Evolutionary conservation across 2,329 filamentous ascomycete genomes (phyloP), one percentile per base, ranked within the genome.

Genomic region (Penicillium sp.): DNA sequence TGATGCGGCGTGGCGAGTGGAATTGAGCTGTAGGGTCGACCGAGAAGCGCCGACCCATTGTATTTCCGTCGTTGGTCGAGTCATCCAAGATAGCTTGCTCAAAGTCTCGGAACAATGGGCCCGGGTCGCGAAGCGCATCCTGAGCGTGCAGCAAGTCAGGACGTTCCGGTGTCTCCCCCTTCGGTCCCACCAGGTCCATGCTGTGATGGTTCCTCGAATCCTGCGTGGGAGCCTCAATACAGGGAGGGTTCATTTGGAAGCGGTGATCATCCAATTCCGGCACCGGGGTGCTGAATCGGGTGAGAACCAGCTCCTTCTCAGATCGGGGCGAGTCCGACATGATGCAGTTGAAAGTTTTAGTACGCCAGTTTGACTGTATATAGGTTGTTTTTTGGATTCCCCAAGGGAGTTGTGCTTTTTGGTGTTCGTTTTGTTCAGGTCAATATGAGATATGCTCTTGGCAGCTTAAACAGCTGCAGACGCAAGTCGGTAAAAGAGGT

Each of bases 11-110:
- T 46, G 62, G 66, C n/a, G 68, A 65, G 14, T 71, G 70, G 22
- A 70, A 66, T 41, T 73, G 63, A 59, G 70, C 67, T 68, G 70
- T 64, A 68, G 77, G 63, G 76, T 81, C 77, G 27, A 72, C 63
- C 1, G 77, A 79, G 35, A 76, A 68, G 43, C 73, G 74, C 47
- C 73, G 72, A 26, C 65, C 72, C 48, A 75, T 55, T 16, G 64
- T 59, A 53, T 75, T 73, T 41, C 71, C 59, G 33, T 76, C 75
- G 24, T 71, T 68, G 31, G 60, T 63, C 22, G 73, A 76, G 52
- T 96, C 93, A 64, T 96, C 91, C 39, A 88, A 79, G 33, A 96
- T 81, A 14, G 91, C 92, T 65, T 95, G 86, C 73, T 97, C 93
- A 64, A 96, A 96, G 71, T 96, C 92, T 55, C 91, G 86, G 39